Percentiles rank a stretch among this genome's conserved stretches.
These are phyloP conservation scores for Spongiforma sp. DNA, from an alignment of 1,284 basidiomycete genomes.

Conservation along the genomic window DNA sequence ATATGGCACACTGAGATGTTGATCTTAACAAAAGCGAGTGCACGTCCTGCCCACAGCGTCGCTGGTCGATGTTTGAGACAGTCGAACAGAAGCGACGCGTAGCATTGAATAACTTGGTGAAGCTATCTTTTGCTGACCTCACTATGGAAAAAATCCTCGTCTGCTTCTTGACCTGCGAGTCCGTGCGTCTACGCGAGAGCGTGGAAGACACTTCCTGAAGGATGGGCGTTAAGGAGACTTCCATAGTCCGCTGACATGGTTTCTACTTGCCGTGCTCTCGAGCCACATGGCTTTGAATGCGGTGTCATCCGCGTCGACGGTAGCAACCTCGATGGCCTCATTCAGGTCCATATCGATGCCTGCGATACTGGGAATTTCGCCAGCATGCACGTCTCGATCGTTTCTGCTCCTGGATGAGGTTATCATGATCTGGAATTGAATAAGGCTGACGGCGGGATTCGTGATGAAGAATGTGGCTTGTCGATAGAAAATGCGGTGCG, in stretches of 20 bases:
- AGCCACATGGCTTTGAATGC: not conserved
- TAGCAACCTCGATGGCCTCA: not conserved
- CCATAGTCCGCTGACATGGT: not conserved
- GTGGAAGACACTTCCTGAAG: constrained; percentile 2
- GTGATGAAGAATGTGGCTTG: constrained; percentile 3
- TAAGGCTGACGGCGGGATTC: not conserved
- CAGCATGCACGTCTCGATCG: not conserved
- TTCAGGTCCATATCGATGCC: not conserved
- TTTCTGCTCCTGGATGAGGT: not conserved
- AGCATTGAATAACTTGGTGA: constrained; percentile 13
- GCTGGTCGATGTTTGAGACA: not conserved
- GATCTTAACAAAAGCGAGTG: not conserved
- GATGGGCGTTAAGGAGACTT: not conserved
- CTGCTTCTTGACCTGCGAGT: constrained; percentile 6
- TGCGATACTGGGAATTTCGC: too few relatives aligned
- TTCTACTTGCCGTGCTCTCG: constrained; percentile 4
- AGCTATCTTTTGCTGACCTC: constrained; percentile 12
- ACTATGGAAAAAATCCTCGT: constrained; percentile 12
- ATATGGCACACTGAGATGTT: not conserved
- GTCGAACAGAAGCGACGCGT: not conserved
- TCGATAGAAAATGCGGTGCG: not conserved
- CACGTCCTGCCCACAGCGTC: not conserved
- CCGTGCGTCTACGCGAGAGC: not conserved
- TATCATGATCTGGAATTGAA: not conserved
- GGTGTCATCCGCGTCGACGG: not conserved